Percentiles rank a stretch among this genome's conserved stretches.
These are phyloP conservation scores for Aspergillus tubingensis DNA, from an alignment of 2,329 filamentous ascomycete species.

Conservation along the genomic window DNA sequence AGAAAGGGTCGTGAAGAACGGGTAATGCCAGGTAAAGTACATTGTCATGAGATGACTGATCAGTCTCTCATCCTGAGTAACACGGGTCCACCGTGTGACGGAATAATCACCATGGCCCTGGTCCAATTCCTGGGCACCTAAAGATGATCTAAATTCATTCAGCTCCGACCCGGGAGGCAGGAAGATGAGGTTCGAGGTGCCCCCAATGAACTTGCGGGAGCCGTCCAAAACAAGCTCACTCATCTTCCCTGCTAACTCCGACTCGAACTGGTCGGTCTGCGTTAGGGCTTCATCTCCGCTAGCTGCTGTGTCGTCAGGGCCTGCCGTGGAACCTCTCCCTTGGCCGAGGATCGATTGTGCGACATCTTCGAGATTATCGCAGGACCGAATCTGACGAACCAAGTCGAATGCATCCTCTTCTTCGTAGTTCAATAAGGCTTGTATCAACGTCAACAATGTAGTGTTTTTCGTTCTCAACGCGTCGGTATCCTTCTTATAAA, in stretches of 20 bases:
- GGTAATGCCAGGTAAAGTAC: constrained; percentile 98
- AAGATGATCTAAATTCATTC: constrained; percentile 39
- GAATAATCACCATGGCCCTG: constrained; percentile 62
- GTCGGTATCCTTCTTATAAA: constrained; percentile 92
- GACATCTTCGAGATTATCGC: constrained; percentile 70
- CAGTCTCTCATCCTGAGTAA: constrained; percentile 76
- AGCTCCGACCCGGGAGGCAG: constrained; percentile 57
- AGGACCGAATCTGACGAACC: constrained; percentile 83
- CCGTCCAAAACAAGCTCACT: constrained; percentile 86
- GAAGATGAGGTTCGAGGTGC: constrained; percentile 90
- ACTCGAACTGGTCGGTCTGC: constrained; percentile 61
- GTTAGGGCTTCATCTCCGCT: constrained; percentile 42
- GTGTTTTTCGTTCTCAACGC: constrained; percentile 82
- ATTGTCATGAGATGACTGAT: constrained; percentile 89
- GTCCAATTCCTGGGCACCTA: constrained; percentile 50
- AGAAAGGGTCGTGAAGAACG: constrained; percentile 89
- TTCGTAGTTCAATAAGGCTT: constrained; percentile 86
- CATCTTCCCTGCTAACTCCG: constrained; percentile 88
- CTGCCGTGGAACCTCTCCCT: constrained; percentile 51
- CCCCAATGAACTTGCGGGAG: constrained; percentile 85
- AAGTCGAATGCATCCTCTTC: constrained; percentile 82
- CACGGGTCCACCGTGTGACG: constrained; percentile 81
- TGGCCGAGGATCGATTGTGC: constrained; percentile 60
- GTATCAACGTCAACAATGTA: constrained; percentile 87
- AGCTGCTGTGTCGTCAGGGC: constrained; percentile 36